These are phyloP conservation scores for Xylariaceae sp. DNA, from an alignment of 2,329 filamentous ascomycete genomes.

Conservation along the genomic window DNA sequence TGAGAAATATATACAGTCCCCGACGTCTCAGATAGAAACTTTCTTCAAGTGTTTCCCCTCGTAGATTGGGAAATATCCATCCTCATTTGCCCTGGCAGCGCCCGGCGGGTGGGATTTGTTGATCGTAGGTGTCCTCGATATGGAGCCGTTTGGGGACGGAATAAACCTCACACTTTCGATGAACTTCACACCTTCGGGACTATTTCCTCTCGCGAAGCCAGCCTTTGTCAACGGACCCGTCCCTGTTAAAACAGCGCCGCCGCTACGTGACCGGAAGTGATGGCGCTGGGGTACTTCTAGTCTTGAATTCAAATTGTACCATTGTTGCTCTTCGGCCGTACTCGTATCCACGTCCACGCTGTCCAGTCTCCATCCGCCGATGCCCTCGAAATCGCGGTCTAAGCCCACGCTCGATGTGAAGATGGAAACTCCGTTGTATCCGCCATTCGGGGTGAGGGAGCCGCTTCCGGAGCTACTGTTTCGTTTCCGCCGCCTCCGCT, in stretches of 20 bases:
- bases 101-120: constrained; percentile 21
- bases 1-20: no score
- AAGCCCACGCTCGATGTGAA: constrained; percentile 48
- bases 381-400: constrained; percentile 57
- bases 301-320: constrained; percentile 33
- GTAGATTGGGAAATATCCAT: constrained; percentile 43
- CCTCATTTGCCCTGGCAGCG: constrained; percentile 33
- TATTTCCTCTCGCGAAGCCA: constrained; percentile 23
- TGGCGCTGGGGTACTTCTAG: constrained; percentile 29
- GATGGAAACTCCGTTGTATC: constrained; percentile 32
- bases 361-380: constrained; percentile 55
- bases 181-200: constrained; percentile 30
- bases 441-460: constrained; percentile 21
- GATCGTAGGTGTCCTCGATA: constrained; percentile 46
- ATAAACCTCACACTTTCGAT: constrained; percentile 28
- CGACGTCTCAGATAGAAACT: not conserved
- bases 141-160: constrained; percentile 46
- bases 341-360: constrained; percentile 19
- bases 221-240: constrained; percentile 18
- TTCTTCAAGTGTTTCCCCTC: constrained; percentile 18
- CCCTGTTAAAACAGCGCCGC: constrained; percentile 22
- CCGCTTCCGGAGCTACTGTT: constrained; percentile 25
- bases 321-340: constrained; percentile 39
- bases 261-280: constrained; percentile 31
- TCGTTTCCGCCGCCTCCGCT: constrained; percentile 21